Evolutionary conservation across 768 basidiomycete genomes (phyloP).

Genomic region (Lanmaoa pseudosensibilis): DNA sequence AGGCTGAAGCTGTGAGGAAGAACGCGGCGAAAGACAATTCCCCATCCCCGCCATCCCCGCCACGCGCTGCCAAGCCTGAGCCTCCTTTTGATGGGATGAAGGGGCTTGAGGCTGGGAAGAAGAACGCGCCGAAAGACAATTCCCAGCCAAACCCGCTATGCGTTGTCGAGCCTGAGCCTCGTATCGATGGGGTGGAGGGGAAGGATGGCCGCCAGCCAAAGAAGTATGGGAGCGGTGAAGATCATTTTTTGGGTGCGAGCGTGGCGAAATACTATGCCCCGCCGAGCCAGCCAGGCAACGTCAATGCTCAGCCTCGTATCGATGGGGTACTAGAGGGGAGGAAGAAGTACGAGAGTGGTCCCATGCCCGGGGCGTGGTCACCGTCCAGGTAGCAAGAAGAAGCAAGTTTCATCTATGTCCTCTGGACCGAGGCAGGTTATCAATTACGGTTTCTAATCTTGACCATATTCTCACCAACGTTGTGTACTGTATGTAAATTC

Average conservation of each 20-base stretch:
- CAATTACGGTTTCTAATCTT: not conserved
- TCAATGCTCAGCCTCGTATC: too few relatives aligned
- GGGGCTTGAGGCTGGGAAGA: not conserved
- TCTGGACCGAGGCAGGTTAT: too few relatives aligned
- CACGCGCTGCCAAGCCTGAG: not conserved
- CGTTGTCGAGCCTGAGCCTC: not conserved
- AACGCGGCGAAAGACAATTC: not conserved
- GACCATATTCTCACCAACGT: not conserved
- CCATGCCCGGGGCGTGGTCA: too few relatives aligned
- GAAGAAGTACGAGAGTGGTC: too few relatives aligned
- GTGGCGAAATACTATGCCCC: too few relatives aligned
- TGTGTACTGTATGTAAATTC: conserved; percentile 1
- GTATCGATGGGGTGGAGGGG: not conserved
- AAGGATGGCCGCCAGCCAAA: not conserved
- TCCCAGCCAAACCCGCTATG: not conserved
- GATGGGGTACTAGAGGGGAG: too few relatives aligned
- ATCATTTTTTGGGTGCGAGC: not conserved
- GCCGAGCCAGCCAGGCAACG: too few relatives aligned
- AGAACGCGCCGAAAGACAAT: not conserved
- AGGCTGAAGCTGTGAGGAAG: not conserved
- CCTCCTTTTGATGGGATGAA: not conserved
- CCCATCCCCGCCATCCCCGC: too few relatives aligned
- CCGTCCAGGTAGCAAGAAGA: too few relatives aligned
- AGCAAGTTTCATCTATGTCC: too few relatives aligned
- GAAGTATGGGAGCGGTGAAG: not conserved